Evolutionary conservation across 306 rosid genomes (phyloP), one percentile per base, ranked within the genome.

Genomic region (Aeschynomene evenia): DNA sequence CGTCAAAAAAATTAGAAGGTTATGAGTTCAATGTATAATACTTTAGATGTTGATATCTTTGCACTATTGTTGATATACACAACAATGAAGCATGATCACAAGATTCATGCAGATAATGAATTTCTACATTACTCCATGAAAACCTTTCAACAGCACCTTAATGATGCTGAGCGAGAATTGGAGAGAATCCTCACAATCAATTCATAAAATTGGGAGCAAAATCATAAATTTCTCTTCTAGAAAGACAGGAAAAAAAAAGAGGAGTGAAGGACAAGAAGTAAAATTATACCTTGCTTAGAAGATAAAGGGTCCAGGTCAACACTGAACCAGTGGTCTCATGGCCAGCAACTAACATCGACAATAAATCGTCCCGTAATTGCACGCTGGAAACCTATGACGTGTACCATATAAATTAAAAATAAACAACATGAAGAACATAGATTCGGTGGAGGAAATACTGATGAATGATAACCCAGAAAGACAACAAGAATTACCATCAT

Each of bases 281-380:
- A 60, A 82, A 81, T 29, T 57, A 29, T 88, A 94, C 99, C 99
- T 91, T 88, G 79, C 96, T 90, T 67, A 94, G 91, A 81, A 94
- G 99, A 88, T 88, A 94, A 21, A 87, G 76, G 31, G 99, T 94
- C 97, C 99, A 94, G 21, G 99, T 91, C 84, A 94, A 75, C 19
- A 94, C 96, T 9, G 96, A 94, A 68, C 95, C 98, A 50, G 97
- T 90, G 10, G 95, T 94, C 83, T 94, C 97, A 34, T 91, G 99
- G 58, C 99, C 99, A 65, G 99, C 99, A 72, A 94, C 97, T 76
- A 94, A 75, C 76, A 94, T 79, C 36, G 96, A 94, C 83, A 94
- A 80, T 68, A 94, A 97, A 79, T 94, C 99, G 62, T 94, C 96
- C 63, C 96, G 89, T 69, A 91, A 75, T 71, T 94, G 97, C 64